These are phyloP conservation scores for Mucuna pruriens DNA, from an alignment of 306 rosid species.

Conservation along the genomic window DNA sequence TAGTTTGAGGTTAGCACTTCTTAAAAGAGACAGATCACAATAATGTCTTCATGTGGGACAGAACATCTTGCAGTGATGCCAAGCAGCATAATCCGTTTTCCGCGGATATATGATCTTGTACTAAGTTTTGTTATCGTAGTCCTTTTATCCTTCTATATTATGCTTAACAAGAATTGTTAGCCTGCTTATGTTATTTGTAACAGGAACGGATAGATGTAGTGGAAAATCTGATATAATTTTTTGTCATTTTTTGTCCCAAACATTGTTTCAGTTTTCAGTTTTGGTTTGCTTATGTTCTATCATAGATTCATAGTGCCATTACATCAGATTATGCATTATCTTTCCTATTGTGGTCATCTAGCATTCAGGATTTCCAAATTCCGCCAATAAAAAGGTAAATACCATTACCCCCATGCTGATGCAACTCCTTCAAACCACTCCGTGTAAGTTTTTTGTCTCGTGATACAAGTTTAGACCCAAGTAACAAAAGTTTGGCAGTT, in stretches of 20 bases:
- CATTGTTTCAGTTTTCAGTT: not conserved
- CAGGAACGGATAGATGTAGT: not conserved
- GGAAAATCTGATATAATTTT: not conserved
- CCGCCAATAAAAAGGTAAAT: not conserved
- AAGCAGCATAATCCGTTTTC: conserved; percentile 12
- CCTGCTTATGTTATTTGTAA: conserved; percentile 6
- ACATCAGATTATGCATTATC: not conserved
- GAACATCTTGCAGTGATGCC: conserved; percentile 15
- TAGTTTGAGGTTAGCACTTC: conserved; percentile 14
- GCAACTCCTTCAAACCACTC: not conserved
- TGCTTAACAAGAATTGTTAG: not conserved
- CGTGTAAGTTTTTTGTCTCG: not conserved
- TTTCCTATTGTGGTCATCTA: not conserved
- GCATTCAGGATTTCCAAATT: not conserved
- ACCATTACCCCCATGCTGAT: not conserved
- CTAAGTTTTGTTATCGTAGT: not conserved
- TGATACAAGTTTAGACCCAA: not conserved
- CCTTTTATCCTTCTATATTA: conserved; percentile 4
- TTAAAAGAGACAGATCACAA: not conserved
- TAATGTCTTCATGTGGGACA: not conserved
- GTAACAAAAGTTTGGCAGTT: not conserved
- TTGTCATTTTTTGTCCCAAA: not conserved
- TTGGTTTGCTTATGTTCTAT: not conserved
- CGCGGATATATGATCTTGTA: not conserved
- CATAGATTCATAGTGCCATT: not conserved